Evolutionary conservation across 257 asterid species (phyloP).

Genomic region (Primulina huaijiensis): DNA sequence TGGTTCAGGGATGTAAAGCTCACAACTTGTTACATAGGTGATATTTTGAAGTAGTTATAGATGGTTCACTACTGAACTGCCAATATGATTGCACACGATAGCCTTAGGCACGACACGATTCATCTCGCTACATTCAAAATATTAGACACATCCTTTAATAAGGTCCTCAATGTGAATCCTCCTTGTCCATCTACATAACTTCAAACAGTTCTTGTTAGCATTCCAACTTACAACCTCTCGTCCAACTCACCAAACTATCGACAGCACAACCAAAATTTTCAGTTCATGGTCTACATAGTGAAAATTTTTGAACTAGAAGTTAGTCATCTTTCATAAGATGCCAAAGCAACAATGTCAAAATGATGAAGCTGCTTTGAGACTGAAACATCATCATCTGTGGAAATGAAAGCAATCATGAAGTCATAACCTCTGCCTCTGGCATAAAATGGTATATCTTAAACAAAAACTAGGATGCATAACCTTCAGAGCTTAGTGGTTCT

Average conservation of each 20-base stretch:
- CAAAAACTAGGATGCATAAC: neutral
- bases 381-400: slow-evolving; percentile 6
- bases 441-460: neutral
- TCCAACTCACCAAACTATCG: slow-evolving; percentile 9
- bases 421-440: neutral
- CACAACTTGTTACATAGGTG: neutral
- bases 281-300: neutral
- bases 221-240: neutral
- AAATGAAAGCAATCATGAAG: slow-evolving; percentile 5
- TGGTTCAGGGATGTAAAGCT: neutral
- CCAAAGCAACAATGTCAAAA: slow-evolving; percentile 15
- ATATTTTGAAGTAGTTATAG: slow-evolving; percentile 1
- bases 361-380: slow-evolving; percentile 12
- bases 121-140: neutral
- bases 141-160: neutral
- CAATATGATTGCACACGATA: neutral
- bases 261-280: slow-evolving; percentile 2
- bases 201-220: slow-evolving; percentile 17
- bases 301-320: slow-evolving; percentile 7
- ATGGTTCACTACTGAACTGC: neutral
- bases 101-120: slow-evolving; percentile 8
- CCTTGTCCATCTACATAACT: neutral
- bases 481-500: neutral
- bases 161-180: neutral
- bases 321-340: slow-evolving; percentile 5